Evolutionary conservation across 2,329 filamentous ascomycete genomes (phyloP).

Genomic region (Xylariaceae sp.): DNA sequence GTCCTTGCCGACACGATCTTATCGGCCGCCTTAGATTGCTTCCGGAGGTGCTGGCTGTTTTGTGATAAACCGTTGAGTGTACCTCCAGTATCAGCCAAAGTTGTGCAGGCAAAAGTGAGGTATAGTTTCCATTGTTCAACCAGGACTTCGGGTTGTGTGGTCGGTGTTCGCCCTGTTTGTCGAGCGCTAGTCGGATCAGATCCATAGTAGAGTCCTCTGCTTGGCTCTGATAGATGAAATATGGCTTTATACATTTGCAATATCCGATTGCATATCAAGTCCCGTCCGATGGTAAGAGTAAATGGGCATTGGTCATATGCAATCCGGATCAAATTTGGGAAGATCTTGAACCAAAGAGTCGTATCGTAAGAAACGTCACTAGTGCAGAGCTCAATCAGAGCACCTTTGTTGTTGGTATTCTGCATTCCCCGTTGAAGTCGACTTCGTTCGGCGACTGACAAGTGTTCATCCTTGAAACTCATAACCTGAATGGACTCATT

Average conservation of each 20-base stretch:
- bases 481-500: slow-evolving; percentile 87
- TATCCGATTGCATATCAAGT: slow-evolving; percentile 90
- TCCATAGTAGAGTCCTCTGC: slow-evolving; percentile 68
- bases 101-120: slow-evolving; percentile 95
- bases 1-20: slow-evolving; percentile 88
- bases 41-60: slow-evolving; percentile 77
- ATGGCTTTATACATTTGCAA: slow-evolving; percentile 92
- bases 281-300: slow-evolving; percentile 86
- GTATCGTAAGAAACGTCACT: slow-evolving; percentile 95
- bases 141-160: slow-evolving; percentile 81
- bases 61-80: slow-evolving; percentile 61
- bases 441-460: slow-evolving; percentile 91
- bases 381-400: slow-evolving; percentile 89
- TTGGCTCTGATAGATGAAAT: slow-evolving; percentile 75
- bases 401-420: slow-evolving; percentile 81
- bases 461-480: slow-evolving; percentile 88
- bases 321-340: slow-evolving; percentile 90
- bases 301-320: slow-evolving; percentile 91
- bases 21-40: slow-evolving; percentile 75
- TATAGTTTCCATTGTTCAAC: slow-evolving; percentile 99
- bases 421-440: slow-evolving; percentile 88
- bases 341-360: slow-evolving; percentile 96
- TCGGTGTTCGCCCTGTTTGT: slow-evolving; percentile 60
- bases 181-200: slow-evolving; percentile 62
- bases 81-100: slow-evolving; percentile 80